Evolutionary conservation across 129 eudicot species (phyloP), one percentile per base, ranked within the genome.

Genomic region (Heracleum sosnowskyi): DNA sequence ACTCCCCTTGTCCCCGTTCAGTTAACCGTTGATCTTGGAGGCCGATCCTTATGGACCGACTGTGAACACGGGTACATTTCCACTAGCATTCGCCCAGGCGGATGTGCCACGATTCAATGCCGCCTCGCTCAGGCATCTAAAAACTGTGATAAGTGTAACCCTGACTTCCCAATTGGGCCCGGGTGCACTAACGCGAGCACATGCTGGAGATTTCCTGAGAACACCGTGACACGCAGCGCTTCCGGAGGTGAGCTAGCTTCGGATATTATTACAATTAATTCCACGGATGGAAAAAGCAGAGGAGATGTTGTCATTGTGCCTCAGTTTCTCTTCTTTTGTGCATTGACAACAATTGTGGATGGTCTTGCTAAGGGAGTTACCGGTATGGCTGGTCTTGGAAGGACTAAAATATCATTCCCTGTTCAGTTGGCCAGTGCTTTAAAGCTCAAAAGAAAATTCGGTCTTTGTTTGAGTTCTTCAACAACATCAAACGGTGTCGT

Each of bases 341-440:
- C 64, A 35, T 70, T 86, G 0, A 80, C 83, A 0, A 66, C 57
- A 24, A 35, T 74, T 11, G 22, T 82, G 2, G 83, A 86, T 39
- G 86, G 89, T 22, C 86, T 86, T 7, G 83, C 89, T 13, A 77
- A 45, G 28, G 89, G 87, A 4, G 92, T 81, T 11, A 82, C 42
- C 66, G 92, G 92, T 17, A 83, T 84, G 82, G 92, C 89, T 26
- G 92, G 89, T n/a, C 82, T 88, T 11, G 89, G 92, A 74, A 79
- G 86, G 75, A 74, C 77, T 69, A 22, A 28, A 68, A 81, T 86
- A 29, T 78, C 89, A 2, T 45, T 84, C 5, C 92, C 89, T 26
- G 73, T 79, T 39, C 89, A 79, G 41, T 70, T 88, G 5, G 71
- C 89, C 18, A 33, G 79, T 9, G 72, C 84, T 46, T 85, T 83